phyloP scores from a whole-genome alignment of 305 asterid genomes.

The Fraxinus dipetala region DNA sequence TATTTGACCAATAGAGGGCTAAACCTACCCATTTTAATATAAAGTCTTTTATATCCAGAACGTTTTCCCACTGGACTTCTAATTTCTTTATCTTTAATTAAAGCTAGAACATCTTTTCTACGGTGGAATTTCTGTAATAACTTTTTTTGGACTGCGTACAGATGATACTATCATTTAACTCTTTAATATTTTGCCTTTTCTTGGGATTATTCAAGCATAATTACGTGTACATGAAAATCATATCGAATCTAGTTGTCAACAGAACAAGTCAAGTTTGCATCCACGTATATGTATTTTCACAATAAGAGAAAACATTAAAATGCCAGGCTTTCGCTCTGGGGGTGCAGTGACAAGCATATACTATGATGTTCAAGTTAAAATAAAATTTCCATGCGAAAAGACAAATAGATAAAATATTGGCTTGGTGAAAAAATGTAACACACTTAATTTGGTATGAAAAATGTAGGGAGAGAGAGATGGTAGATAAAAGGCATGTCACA shows the following conservation, averaged over 20 bases:
- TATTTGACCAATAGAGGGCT: neutral
- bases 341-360: no score
- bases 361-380: neutral
- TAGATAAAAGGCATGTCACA: no score
- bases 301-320: neutral
- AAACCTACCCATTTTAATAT: neutral
- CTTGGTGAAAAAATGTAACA: no score
- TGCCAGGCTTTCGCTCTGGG: no score
- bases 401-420: no score
- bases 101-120: neutral
- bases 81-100: neutral
- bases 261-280: neutral
- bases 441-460: neutral
- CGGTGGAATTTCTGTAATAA: no score
- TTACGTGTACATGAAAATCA: no score
- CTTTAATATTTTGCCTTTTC: no score
- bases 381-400: neutral
- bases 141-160: no score
- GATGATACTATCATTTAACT: no score
- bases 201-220: neutral
- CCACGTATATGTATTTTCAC: neutral
- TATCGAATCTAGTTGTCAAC: neutral
- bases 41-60: neutral
- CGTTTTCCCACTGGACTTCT: neutral
- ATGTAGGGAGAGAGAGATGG: neutral